A percentile compares a stretch with the other conserved stretches of the same genome.
Evolutionary conservation across 768 basidiomycete genomes (phyloP).

Genomic region (Serendipita sp.): DNA sequence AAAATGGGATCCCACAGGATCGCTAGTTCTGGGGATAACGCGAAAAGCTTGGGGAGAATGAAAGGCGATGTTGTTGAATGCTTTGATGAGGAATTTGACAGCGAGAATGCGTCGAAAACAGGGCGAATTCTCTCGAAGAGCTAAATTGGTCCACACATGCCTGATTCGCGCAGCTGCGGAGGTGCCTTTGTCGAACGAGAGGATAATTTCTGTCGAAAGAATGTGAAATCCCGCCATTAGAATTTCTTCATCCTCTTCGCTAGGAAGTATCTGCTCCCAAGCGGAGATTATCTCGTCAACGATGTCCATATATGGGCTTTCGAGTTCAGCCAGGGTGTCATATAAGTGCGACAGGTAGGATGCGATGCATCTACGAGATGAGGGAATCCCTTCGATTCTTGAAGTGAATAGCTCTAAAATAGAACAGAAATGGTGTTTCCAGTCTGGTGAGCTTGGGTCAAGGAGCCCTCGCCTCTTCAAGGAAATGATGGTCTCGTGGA

Average conservation of each 20-base stretch:
- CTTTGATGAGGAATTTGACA: constrained; percentile 41
- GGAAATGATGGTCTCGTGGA: neutral
- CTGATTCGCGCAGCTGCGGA: neutral
- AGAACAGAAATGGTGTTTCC: neutral
- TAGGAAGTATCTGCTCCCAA: constrained; percentile 1
- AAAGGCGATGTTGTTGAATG: constrained; percentile 57
- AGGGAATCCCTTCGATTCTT: neutral
- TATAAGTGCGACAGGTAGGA: neutral
- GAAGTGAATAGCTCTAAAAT: neutral
- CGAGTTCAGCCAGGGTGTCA: neutral
- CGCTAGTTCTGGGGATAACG: constrained; percentile 8
- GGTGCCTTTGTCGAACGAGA: neutral
- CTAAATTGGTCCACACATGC: neutral
- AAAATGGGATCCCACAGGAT: constrained; percentile 25
- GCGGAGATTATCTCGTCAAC: neutral
- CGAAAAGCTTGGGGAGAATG: constrained; percentile 25
- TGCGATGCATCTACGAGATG: neutral
- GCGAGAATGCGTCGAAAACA: constrained; percentile 34
- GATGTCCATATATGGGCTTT: neutral
- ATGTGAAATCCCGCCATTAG: neutral
- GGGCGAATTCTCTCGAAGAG: neutral
- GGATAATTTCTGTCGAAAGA: neutral
- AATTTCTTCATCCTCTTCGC: neutral
- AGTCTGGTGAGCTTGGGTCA: neutral
- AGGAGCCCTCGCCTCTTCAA: neutral